Conservation (phyloP, 2,329 filamentous ascomycete genomes). For the Aschersonia sp. region DNA sequence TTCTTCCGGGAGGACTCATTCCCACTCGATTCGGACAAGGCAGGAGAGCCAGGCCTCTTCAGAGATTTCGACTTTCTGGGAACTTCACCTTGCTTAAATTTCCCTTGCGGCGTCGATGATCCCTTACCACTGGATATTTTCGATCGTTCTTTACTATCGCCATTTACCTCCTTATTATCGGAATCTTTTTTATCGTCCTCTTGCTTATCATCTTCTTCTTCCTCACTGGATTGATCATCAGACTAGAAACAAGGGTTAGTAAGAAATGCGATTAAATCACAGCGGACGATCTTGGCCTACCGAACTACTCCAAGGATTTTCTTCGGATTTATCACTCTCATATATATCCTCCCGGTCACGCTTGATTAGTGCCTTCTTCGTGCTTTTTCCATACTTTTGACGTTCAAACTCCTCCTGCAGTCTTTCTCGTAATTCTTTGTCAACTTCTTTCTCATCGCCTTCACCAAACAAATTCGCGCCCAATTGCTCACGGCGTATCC, state of each 20-base stretch:
- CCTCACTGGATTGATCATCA: constrained; percentile 29
- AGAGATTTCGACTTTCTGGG: constrained; percentile 45
- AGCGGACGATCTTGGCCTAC: constrained; percentile 10
- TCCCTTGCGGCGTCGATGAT: constrained; percentile 38
- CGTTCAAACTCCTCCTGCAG: constrained; percentile 53
- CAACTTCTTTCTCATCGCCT: constrained; percentile 54
- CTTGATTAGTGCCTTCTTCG: constrained; percentile 69
- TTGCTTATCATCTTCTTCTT: constrained; percentile 26
- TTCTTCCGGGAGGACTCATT: constrained; percentile 76
- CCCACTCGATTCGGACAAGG: constrained; percentile 79
- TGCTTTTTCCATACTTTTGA: constrained; percentile 58
- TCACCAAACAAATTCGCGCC: constrained; percentile 71
- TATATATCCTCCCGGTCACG: constrained; percentile 81
- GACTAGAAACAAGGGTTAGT: constrained; percentile 21
- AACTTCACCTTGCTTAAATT: constrained; percentile 23
- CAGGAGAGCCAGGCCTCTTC: constrained; percentile 76
- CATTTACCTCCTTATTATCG: constrained; percentile 41
- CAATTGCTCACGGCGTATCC: constrained; percentile 69
- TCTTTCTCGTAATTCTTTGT: constrained; percentile 58
- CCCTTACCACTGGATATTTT: constrained; percentile 53
- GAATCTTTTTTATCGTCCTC: constrained; percentile 50
- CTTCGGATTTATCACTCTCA: constrained; percentile 47
- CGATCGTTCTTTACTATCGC: constrained; percentile 32
- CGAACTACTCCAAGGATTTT: constrained; percentile 25
- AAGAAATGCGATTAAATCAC: background rate